phyloP scores from a whole-genome alignment of 164 flowering plant genomes.

The Kingdonia uniflora region DNA sequence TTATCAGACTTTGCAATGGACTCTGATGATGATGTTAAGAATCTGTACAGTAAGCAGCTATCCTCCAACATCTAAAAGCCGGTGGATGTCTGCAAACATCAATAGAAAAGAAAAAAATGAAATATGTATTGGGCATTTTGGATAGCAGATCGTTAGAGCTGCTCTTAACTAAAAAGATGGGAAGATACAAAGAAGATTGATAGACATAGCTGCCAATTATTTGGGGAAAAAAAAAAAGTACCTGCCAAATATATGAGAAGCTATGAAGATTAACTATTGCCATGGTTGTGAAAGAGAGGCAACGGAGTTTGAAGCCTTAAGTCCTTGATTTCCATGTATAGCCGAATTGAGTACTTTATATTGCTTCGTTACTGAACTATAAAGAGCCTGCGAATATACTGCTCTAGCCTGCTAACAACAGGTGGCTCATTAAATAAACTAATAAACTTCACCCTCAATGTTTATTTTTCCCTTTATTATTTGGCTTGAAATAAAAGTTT shows the following conservation, averaged over 20 bases:
- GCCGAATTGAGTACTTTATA: constrained; percentile 73
- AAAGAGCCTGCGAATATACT: constrained; percentile 43
- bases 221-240: not conserved
- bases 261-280: constrained; percentile 17
- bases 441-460: too few species aligned
- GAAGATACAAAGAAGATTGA: not conserved
- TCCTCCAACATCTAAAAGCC: constrained; percentile 7
- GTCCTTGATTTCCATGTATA: constrained; percentile 54
- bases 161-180: not conserved
- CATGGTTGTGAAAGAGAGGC: constrained; percentile 80
- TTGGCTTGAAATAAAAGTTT: too few species aligned
- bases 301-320: constrained; percentile 47
- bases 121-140: too few species aligned
- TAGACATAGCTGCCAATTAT: constrained; percentile 11
- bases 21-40: constrained; percentile 4
- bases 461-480: too few species aligned
- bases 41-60: constrained; percentile 11
- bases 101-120: too few species aligned
- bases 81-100: too few species aligned
- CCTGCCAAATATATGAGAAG: constrained; percentile 13
- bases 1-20: not conserved
- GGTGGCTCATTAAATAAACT: constrained; percentile 3
- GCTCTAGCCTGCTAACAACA: constrained; percentile 47
- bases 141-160: too few species aligned
- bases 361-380: constrained; percentile 53